Base-by-base conservation (phyloP, 176 grass and related monocot genomes). In the Rhynchospora breviuscula region DNA sequence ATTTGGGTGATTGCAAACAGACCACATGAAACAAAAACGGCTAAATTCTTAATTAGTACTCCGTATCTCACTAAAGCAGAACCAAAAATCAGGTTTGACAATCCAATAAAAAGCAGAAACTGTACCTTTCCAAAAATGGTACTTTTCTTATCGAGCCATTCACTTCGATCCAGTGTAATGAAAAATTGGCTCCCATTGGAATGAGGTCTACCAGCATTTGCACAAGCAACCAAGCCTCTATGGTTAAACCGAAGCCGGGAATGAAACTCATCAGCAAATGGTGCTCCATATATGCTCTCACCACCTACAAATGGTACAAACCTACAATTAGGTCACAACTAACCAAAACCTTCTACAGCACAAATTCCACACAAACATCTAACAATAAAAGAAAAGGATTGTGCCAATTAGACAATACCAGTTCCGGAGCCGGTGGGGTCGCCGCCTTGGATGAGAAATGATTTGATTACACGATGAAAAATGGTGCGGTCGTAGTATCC, bases 131-230 rank as follows among this genome's bases (percentile, higher is more conserved):
- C 96, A 5, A 95, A 98, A 82, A 95, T 95, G 48, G 96, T 95
- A 75, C 92, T 94, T 56, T 98, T 95, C 80, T 89, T 89, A 66
- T 98, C 93, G 40, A 98, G 91, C 96, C 96, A 98, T 54, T 98
- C 93, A 1, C 93, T 91, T 15, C 89, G 91, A 65, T 98, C 96
- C 29, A 98, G 88, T 18, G 91, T 93, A 7, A 95, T 85, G 63
- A 98, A 98, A 80, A 98, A 98, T 56, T 98, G 96, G 79, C 92
- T 98, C 60, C 95, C 95, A 6, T 98, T 98, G 1, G 92, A 93
- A 85, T 95, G 92, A 48, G 96, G 82, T 1, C 89, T 90, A 31
- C 96, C 96, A 35, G 96, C 96, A 89, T 98, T 95, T 70, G 96
- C 96, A 43, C 96, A 98, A 0, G 93, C 96, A 47, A 98, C 88